Evolutionary conservation across 176 grass and related monocot genomes (phyloP).

Genomic region (Oropetium thomaeum): DNA sequence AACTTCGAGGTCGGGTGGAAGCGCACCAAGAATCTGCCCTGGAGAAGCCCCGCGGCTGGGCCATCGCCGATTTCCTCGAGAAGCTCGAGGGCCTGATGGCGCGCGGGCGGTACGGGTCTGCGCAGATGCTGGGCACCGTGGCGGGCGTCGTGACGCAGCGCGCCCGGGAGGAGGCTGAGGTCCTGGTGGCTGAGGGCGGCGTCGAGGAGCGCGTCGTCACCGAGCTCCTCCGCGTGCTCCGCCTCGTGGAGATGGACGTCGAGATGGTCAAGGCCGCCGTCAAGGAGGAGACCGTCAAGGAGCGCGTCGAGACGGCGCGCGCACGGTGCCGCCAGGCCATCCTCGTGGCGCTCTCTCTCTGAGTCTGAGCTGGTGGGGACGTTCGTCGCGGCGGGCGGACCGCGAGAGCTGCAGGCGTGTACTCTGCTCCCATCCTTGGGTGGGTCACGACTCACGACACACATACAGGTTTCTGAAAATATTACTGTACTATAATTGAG

Average conservation of each 20-base stretch:
- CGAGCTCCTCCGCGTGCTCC: constrained; percentile 70
- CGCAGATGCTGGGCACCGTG: constrained; percentile 53
- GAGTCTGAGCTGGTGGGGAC: too few relatives aligned
- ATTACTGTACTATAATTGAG: too few relatives aligned
- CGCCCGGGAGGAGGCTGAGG: constrained; percentile 70
- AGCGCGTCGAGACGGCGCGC: constrained; percentile 69
- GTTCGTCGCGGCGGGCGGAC: not conserved
- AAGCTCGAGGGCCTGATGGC: constrained; percentile 75
- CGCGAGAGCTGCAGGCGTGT: not conserved
- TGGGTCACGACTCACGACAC: too few relatives aligned
- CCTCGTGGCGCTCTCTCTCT: constrained; percentile 87
- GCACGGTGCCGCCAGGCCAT: constrained; percentile 81
- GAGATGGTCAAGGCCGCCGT: constrained; percentile 93
- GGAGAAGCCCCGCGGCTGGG: constrained; percentile 83
- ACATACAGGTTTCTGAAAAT: not conserved
- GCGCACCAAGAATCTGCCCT: constrained; percentile 61
- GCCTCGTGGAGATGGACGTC: constrained; percentile 76
- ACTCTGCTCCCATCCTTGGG: not conserved
- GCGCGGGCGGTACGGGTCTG: constrained; percentile 56
- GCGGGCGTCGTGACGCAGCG: constrained; percentile 70
- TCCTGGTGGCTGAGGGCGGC: constrained; percentile 52
- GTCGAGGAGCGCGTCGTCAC: constrained; percentile 74
- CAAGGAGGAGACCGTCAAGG: constrained; percentile 83
- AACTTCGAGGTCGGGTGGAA: constrained; percentile 96
- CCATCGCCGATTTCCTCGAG: constrained; percentile 74